Base-by-base conservation (phyloP, 2,329 filamentous ascomycete species). In the Beauveria sp. region DNA sequence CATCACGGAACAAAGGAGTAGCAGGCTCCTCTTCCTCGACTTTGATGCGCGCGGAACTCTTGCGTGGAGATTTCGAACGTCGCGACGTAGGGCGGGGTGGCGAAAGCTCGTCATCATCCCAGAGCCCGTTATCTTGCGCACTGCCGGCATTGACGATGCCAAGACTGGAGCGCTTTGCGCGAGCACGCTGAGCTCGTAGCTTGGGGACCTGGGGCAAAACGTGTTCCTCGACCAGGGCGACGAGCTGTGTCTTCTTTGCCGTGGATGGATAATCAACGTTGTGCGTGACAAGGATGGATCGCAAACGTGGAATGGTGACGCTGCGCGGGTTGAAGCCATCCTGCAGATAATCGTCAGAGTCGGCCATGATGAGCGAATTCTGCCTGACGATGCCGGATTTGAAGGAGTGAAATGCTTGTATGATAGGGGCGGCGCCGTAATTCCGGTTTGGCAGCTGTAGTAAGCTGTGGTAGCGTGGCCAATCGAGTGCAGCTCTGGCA, bases 241-340 rank as follows among this genome's bases (percentile, higher is more conserved):
- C 82, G 24, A 99, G 85, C 71, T 96, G 88, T 0, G 86, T 79
- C 78, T 99, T 99, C 78, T 98, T 99, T 14, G 95, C 92, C 5
- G 88, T 93, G 0, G 91, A 88, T 5, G 93, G 88, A 72, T 96
- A 98, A 43, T 86, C 78, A 69, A 98, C 80, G 72, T 92, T 89
- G 77, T 99, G 91, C 66, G 87, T 89, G 69, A 98, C 90, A 62
- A 99, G 85, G 66, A 98, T 96, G 54, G 90, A 93, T 69, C 95
- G 90, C 68, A 99, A 80, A 51, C 89, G 89, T 31, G 95, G 92
- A 55, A 98, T 87, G 1, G 92, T 98, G 65, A 98, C 84, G 66
- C 83, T 85, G 71, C 83, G 82, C 22, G 95, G 87, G 73, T 99
- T 91, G 73, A 97, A 98, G 69, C 85, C 90, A 60, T 90, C 83